phyloP scores from a whole-genome alignment of 106 monocot species.

The Dendrobium nobile region DNA sequence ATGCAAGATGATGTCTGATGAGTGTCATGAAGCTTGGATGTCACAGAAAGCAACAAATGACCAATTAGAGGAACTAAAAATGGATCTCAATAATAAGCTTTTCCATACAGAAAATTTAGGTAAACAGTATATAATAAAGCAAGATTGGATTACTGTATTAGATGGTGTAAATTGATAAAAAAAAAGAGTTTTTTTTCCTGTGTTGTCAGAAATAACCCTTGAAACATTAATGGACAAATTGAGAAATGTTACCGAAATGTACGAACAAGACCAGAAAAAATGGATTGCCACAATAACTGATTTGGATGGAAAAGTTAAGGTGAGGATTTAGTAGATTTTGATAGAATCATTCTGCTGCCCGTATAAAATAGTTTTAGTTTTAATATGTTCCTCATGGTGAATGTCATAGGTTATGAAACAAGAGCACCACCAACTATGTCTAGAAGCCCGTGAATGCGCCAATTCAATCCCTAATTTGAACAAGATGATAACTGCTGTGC shows the following conservation, averaged over 20 bases:
- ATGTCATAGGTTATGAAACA: conserved; percentile 44
- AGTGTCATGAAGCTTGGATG: conserved; percentile 81
- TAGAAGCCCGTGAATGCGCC: conserved; percentile 66
- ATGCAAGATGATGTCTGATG: conserved; percentile 59
- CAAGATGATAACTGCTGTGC: conserved; percentile 63
- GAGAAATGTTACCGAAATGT: conserved; percentile 34
- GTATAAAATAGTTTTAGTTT: not conserved
- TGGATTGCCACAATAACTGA: conserved; percentile 49
- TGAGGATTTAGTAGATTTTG: conserved; percentile 6
- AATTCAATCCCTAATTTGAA: conserved; percentile 64
- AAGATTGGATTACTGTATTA: not conserved
- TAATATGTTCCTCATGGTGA: not conserved
- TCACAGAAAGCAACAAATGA: conserved; percentile 50
- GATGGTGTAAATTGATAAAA: not conserved
- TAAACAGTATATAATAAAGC: conserved; percentile 13
- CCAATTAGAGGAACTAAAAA: conserved; percentile 50
- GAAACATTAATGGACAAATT: conserved; percentile 39
- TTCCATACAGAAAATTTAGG: conserved; percentile 50
- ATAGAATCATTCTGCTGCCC: not conserved
- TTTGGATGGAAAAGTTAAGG: conserved; percentile 66
- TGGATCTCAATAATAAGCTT: conserved; percentile 50
- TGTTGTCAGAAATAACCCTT: conserved; percentile 39
- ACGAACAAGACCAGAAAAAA: conserved; percentile 40
- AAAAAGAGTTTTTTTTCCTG: not conserved
- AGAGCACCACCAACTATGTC: conserved; percentile 55